These are phyloP conservation scores for Lentinus brumalis DNA, from an alignment of 768 basidiomycete species.

Conservation along the genomic window DNA sequence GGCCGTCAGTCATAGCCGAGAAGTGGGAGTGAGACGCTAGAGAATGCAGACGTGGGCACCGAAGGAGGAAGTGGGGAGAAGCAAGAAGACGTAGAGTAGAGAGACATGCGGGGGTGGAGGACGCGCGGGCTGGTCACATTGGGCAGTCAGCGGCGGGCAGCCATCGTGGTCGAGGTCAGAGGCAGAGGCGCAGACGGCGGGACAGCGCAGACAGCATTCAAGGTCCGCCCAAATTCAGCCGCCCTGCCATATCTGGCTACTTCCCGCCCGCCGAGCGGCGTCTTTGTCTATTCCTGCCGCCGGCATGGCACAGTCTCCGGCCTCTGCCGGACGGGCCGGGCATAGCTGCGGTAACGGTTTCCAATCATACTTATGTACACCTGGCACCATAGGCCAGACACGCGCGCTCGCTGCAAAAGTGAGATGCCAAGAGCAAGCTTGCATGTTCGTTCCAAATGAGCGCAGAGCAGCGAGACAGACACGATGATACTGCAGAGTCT, in stretches of 20 bases:
- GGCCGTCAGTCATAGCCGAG: not conserved
- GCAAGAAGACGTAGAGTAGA: not conserved
- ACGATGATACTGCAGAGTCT: no score
- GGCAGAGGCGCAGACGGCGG: conserved; percentile 6
- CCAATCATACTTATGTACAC: no score
- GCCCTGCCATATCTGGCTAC: conserved; percentile 6
- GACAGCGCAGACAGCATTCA: conserved; percentile 16
- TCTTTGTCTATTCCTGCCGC: not conserved
- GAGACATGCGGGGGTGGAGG: conserved; percentile 7
- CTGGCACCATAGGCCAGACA: no score
- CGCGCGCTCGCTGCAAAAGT: no score
- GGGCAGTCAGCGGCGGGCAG: conserved; percentile 16
- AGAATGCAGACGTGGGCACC: conserved; percentile 1
- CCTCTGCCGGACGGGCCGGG: not conserved
- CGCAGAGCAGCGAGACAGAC: no score
- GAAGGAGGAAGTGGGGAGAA: not conserved
- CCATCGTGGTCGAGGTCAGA: conserved; percentile 21
- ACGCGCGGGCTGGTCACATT: conserved; percentile 5
- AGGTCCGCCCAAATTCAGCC: conserved; percentile 24
- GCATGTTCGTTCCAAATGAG: no score
- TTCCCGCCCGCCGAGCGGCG: conserved; percentile 2
- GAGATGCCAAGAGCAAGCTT: no score
- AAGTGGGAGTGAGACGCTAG: not conserved
- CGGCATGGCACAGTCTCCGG: not conserved
- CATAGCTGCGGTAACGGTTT: not conserved